Percentiles rank a stretch among this genome's conserved stretches.
These are phyloP conservation scores for Kickxella alabastrina DNA, from an alignment of 192 early-diverging fungal genomes.

Conservation along the genomic window DNA sequence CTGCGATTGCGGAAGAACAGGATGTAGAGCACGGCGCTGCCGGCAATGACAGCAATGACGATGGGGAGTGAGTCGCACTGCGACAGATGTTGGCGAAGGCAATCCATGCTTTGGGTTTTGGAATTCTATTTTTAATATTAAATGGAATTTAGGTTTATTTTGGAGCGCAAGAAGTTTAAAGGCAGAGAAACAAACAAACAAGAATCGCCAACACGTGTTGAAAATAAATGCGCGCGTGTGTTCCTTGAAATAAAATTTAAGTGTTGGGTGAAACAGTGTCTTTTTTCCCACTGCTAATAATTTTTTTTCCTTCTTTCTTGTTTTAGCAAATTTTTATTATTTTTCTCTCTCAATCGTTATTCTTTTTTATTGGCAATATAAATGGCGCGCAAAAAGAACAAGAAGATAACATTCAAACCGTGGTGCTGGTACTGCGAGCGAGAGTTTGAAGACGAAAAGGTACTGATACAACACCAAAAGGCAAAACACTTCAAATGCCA, in stretches of 20 bases:
- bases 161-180: not conserved
- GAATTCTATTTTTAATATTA: no score
- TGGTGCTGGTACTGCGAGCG: slow-evolving; percentile 97
- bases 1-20: slow-evolving; percentile 4
- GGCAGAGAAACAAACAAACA: not conserved
- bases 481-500: slow-evolving; percentile 93
- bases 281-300: not conserved
- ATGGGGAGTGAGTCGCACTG: slow-evolving; percentile 14
- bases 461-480: slow-evolving; percentile 88
- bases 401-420: slow-evolving; percentile 62
- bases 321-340: not conserved
- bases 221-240: no score
- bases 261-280: no score
- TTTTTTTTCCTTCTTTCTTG: not conserved
- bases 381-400: slow-evolving; percentile 59
- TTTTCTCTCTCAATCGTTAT: not conserved
- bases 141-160: not conserved
- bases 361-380: slow-evolving; percentile 1
- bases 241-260: no score
- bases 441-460: slow-evolving; percentile 93
- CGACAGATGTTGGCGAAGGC: slow-evolving; percentile 15
- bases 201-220: not conserved
- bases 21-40: slow-evolving; percentile 21
- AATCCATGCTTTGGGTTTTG: no score
- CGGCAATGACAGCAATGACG: slow-evolving; percentile 17